Conservation (phyloP, 495 filamentous ascomycete species). For the Hypoxylon crocopeplum region DNA sequence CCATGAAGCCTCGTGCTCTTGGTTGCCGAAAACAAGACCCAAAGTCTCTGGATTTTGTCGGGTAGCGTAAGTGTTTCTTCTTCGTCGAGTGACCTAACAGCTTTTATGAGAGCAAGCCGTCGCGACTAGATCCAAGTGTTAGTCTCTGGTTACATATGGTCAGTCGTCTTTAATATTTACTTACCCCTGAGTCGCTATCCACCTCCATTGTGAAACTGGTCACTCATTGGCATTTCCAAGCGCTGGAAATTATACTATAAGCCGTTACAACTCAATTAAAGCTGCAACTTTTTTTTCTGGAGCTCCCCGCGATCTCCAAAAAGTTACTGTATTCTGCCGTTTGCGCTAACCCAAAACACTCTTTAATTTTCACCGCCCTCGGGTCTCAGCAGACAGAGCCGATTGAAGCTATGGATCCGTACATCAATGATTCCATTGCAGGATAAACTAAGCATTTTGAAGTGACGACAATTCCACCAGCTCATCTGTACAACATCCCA, state of each 20-base stretch:
- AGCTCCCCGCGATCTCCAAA: constrained; percentile 40
- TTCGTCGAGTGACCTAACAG: constrained; percentile 49
- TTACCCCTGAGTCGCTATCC: constrained; percentile 29
- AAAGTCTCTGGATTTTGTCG: constrained; percentile 50
- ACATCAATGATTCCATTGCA: constrained; percentile 20
- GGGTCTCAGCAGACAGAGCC: constrained; percentile 24
- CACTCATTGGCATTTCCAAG: constrained; percentile 26
- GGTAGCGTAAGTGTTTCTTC: constrained; percentile 43
- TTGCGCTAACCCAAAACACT: constrained; percentile 18
- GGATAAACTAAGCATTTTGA: constrained; percentile 20
- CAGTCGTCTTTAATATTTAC: not conserved
- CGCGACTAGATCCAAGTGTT: constrained; percentile 32
- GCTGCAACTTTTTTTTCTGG: constrained; percentile 36
- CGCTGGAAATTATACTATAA: not conserved
- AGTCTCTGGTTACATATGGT: constrained; percentile 3
- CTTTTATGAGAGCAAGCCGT: constrained; percentile 37
- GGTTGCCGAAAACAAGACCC: constrained; percentile 41
- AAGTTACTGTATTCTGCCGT: constrained; percentile 49
- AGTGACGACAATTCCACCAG: constrained; percentile 11
- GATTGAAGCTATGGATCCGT: constrained; percentile 5
- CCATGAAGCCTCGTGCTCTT: constrained; percentile 48
- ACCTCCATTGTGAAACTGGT: constrained; percentile 37
- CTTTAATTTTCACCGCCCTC: constrained; percentile 46
- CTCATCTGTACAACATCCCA: constrained; percentile 8
- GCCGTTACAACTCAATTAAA: constrained; percentile 11